Conservation (phyloP, 495 filamentous ascomycete species). For the Elaphomyces granulatus region DNA sequence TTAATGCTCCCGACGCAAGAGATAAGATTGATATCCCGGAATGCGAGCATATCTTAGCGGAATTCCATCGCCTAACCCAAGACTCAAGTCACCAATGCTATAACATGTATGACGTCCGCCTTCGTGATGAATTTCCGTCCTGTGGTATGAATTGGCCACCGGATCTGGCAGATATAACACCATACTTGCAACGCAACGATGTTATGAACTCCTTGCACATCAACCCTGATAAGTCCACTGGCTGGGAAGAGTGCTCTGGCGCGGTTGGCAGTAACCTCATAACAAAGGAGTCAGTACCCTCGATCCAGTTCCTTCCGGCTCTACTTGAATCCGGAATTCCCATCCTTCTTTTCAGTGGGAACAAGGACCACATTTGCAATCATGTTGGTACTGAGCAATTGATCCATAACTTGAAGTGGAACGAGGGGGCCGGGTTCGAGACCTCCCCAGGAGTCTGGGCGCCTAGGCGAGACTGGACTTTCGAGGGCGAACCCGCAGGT, state of each 20-base stretch:
- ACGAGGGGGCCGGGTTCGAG: conserved; percentile 81
- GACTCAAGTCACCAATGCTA: conserved; percentile 45
- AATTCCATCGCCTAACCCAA: conserved; percentile 47
- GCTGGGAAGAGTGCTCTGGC: conserved; percentile 85
- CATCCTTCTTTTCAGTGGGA: conserved; percentile 79
- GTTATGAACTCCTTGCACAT: conserved; percentile 71
- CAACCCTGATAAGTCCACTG: conserved; percentile 61
- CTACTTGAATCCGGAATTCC: conserved; percentile 57
- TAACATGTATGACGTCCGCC: conserved; percentile 93
- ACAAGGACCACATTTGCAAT: conserved; percentile 92
- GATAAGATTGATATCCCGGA: conserved; percentile 47
- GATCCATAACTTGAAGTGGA: conserved; percentile 87
- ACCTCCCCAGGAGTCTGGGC: conserved; percentile 81
- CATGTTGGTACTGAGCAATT: conserved; percentile 86
- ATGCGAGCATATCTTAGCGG: conserved; percentile 63
- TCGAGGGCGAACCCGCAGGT: conserved; percentile 80
- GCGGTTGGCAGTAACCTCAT: conserved; percentile 57
- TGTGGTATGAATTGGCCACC: conserved; percentile 97
- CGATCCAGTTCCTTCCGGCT: conserved; percentile 60
- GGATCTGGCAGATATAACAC: conserved; percentile 59
- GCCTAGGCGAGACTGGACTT: conserved; percentile 82
- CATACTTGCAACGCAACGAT: conserved; percentile 72
- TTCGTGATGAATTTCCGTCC: conserved; percentile 52
- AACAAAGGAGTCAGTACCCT: conserved; percentile 51
- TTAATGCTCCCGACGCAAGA: conserved; percentile 37